A percentile compares a stretch with the other conserved stretches of the same genome.
phyloP scores from a whole-genome alignment of 305 asterid genomes.

The Nicotiana rustica region DNA sequence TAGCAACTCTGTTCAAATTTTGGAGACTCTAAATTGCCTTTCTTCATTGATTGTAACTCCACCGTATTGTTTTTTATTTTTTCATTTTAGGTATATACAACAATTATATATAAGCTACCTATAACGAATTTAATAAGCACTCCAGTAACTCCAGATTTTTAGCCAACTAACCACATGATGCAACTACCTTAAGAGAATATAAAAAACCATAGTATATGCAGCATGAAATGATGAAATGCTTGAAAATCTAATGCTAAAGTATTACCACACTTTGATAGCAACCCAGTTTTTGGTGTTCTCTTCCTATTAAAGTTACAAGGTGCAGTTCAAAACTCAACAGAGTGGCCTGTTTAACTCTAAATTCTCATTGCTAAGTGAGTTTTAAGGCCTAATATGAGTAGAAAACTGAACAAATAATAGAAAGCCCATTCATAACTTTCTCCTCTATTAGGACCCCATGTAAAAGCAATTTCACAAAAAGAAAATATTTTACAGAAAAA shows the following conservation, averaged over 20 bases:
- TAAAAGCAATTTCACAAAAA: neutral
- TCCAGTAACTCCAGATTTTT: no score
- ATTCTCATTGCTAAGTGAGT: neutral
- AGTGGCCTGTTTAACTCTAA: neutral
- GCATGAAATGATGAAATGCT: neutral
- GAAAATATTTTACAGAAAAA: neutral
- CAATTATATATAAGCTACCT: neutral
- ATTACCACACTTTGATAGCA: neutral
- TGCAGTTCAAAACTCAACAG: neutral
- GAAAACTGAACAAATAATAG: constrained; percentile 9
- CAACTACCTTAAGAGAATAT: neutral
- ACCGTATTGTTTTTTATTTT: no score
- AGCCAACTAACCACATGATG: neutral
- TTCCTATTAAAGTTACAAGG: neutral
- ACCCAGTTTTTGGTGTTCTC: neutral
- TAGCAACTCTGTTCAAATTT: neutral
- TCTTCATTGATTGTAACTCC: neutral
- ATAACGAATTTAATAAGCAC: no score
- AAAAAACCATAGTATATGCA: neutral
- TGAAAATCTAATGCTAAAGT: neutral
- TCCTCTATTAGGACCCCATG: constrained; percentile 1
- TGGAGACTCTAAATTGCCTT: neutral
- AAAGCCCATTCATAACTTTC: neutral
- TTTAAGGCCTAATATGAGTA: neutral
- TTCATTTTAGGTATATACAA: no score